These are phyloP conservation scores for Cordyceps fumosorosea DNA, from an alignment of 2,329 filamentous ascomycete species.

Conservation along the genomic window DNA sequence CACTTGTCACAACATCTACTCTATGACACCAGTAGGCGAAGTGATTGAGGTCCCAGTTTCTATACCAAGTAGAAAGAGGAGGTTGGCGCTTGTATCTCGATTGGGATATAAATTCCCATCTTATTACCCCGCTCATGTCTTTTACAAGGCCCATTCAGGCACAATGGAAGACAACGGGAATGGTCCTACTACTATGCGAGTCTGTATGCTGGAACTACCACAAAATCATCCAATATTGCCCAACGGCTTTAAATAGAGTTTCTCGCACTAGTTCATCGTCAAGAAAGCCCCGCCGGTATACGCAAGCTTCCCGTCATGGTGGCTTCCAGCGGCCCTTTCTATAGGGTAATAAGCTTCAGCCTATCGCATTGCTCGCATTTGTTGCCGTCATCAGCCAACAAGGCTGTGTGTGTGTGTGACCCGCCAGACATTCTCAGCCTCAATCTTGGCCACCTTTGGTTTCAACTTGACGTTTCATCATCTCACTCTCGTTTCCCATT, in stretches of 20 bases:
- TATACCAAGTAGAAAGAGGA: too few relatives aligned
- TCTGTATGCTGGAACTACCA: too few relatives aligned
- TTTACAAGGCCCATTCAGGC: too few relatives aligned
- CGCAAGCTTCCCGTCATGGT: background rate
- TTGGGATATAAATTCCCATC: too few relatives aligned
- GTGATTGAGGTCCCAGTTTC: too few relatives aligned
- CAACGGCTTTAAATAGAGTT: background rate
- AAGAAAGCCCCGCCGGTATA: background rate
- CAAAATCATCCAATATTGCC: background rate
- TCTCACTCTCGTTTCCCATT: background rate
- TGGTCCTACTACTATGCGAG: too few relatives aligned
- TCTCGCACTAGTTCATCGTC: background rate
- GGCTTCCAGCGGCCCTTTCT: background rate
- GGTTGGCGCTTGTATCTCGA: too few relatives aligned
- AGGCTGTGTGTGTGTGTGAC: background rate
- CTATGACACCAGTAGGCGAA: too few relatives aligned
- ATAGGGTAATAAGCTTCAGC: background rate
- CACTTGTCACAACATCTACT: too few relatives aligned
- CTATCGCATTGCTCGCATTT: conserved; percentile 9
- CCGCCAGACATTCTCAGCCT: background rate
- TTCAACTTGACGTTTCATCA: background rate
- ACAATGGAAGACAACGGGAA: too few relatives aligned
- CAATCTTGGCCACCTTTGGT: background rate
- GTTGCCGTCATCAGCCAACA: background rate
- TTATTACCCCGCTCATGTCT: too few relatives aligned